Base-by-base conservation (phyloP, 176 grass and related monocot species). In the Puya raimondii region DNA sequence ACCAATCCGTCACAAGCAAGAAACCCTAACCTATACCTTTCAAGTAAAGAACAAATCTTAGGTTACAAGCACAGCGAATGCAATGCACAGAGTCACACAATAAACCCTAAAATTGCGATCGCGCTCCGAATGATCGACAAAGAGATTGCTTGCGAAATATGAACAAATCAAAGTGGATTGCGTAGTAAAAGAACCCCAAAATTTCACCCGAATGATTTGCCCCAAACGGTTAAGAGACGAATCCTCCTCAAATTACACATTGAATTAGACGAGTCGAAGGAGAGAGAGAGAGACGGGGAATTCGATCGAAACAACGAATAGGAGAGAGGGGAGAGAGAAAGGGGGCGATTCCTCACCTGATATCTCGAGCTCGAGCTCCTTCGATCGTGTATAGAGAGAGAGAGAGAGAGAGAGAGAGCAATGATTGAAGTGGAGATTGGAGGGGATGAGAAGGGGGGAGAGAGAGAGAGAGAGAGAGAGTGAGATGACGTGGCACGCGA, bases 401-500 rank as follows among this genome's bases (percentile, higher is more conserved):
- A 72, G 18, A 72, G 21, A 68, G 75, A 22, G 27, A 78, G 33
- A 67, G 70, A 74, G 70, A 67, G 27, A 23, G 26, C 64, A 67
- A 48, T 67, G 64, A 67, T 67, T 67, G 23, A 14, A 67, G 64
- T 59, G 20, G 54, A 56, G 52, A 59, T 17, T 15, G 64, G 9
- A 61, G 7, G 21, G 54, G 18, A 17, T 53, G 61, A 67, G 26
- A 64, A 27, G 68, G 13, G 67, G 70, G 74, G 65, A 50, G 59
- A 67, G 65, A 66, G 63, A 73, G 71, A 66, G 61, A 50, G 26
- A 74, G 69, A 63, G 78, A 66, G 63, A 68, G 42, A 74, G 53
- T 64, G 17, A 69, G 63, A 29, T 81, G 79, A 81, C 79, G 78
- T 81, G 78, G 78, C 71, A 22, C 11, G 51, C 71, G 53, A 64